A percentile compares a stretch with the other conserved stretches of the same genome.
phyloP scores from a whole-genome alignment of 2,329 filamentous ascomycete species.

The Colletotrichum costaricense region DNA sequence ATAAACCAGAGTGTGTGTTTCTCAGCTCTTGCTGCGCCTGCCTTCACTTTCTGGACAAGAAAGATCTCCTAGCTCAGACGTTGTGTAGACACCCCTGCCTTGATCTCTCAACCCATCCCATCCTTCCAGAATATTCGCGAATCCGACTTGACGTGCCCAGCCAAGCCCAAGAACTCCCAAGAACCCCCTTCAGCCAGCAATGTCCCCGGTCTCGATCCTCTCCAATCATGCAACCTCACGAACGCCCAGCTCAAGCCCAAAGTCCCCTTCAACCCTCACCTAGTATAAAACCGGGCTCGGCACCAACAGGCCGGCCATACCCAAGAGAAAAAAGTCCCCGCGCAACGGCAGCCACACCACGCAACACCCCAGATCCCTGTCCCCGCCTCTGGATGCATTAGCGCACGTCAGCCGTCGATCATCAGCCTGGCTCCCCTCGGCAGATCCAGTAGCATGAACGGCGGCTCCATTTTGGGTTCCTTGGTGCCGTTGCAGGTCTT shows the following conservation, averaged over 20 bases:
- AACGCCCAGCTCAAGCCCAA: not conserved
- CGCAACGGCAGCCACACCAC: not conserved
- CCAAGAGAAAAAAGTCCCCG: not conserved
- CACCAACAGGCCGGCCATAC: not conserved
- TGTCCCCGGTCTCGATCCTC: not conserved
- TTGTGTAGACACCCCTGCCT: not conserved
- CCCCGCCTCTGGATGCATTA: conserved; percentile 16
- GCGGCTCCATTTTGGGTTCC: not conserved
- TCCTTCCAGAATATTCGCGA: conserved; percentile 13
- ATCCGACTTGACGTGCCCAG: not conserved
- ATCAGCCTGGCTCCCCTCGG: not conserved
- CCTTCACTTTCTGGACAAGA: not conserved
- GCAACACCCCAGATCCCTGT: conserved; percentile 6
- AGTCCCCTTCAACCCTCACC: not conserved
- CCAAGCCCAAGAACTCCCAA: not conserved
- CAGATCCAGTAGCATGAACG: conserved; percentile 17
- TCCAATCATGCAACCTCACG: not conserved
- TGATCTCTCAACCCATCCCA: too few species aligned
- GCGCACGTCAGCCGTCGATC: conserved; percentile 16
- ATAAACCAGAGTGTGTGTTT: not conserved
- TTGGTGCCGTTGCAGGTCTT: not conserved
- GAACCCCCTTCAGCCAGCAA: not conserved
- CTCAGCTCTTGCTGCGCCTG: not conserved
- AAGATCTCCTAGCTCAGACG: not conserved
- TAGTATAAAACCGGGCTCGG: not conserved